Conservation (phyloP, 257 asterid species). For the Perilla frutescens region DNA sequence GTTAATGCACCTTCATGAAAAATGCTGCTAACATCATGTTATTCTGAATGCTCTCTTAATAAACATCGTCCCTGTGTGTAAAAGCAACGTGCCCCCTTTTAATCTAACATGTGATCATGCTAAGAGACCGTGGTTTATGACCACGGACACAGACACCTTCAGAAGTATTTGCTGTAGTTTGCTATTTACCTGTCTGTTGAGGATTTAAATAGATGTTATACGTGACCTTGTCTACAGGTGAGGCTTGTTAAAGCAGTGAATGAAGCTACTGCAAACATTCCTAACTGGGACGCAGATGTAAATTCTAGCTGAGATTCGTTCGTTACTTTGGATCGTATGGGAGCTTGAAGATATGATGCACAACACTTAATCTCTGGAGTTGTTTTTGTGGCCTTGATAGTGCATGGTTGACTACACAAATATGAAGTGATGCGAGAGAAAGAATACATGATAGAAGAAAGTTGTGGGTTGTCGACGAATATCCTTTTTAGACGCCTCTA, state of each 20-base stretch:
- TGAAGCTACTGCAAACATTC: conserved; percentile 89
- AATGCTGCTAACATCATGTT: too few species aligned
- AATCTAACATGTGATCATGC: too few species aligned
- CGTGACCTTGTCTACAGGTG: conserved; percentile 55
- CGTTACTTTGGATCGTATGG: conserved; percentile 21
- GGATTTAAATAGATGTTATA: neutral
- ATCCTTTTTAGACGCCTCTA: conserved; percentile 25
- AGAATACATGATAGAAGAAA: conserved; percentile 39
- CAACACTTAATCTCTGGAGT: conserved; percentile 22
- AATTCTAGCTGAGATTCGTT: conserved; percentile 28
- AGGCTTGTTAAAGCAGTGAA: conserved; percentile 87
- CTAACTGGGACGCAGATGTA: conserved; percentile 70
- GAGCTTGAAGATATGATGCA: conserved; percentile 37
- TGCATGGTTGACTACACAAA: conserved; percentile 32
- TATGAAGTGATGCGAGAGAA: conserved; percentile 30
- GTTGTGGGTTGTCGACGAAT: conserved; percentile 33
- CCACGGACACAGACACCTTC: too few species aligned
- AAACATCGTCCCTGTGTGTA: too few species aligned
- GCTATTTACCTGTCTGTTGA: too few species aligned
- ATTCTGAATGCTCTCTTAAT: too few species aligned
- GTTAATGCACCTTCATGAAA: too few species aligned
- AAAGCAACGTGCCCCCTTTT: too few species aligned
- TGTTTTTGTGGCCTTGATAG: conserved; percentile 32
- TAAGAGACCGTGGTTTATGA: too few species aligned
- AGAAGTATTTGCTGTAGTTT: too few species aligned